phyloP scores from a whole-genome alignment of 306 rosid genomes.

The Myrica gale region DNA sequence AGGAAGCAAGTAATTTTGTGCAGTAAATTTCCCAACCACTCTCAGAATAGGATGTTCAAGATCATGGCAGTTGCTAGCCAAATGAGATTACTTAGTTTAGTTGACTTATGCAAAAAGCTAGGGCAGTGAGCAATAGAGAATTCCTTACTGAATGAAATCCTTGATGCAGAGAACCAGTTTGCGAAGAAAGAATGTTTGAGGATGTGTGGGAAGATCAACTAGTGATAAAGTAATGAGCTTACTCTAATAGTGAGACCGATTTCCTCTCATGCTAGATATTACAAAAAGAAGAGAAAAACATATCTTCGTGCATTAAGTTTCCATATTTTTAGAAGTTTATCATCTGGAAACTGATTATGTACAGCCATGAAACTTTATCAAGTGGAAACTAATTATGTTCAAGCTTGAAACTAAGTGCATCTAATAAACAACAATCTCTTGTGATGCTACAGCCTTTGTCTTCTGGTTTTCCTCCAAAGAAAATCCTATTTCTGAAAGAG shows the following conservation, averaged over 20 bases:
- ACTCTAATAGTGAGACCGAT: not conserved
- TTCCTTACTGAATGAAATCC: not conserved
- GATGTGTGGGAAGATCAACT: not conserved
- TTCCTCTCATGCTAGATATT: not conserved
- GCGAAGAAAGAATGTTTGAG: not conserved
- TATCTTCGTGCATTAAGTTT: not conserved
- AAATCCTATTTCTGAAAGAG: not conserved
- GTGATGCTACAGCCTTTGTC: not conserved
- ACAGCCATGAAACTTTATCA: slow-evolving; percentile 3
- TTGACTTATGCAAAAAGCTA: not conserved
- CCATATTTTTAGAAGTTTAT: not conserved
- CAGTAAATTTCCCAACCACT: not conserved
- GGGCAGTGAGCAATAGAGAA: not conserved
- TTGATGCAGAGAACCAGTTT: not conserved
- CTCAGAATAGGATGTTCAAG: not conserved
- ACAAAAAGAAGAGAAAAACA: not conserved
- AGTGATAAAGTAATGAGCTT: not conserved
- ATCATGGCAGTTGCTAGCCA: not conserved
- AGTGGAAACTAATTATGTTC: not conserved
- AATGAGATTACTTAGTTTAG: not conserved
- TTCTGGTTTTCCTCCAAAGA: not conserved
- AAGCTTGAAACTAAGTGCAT: slow-evolving; percentile 7
- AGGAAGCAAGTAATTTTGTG: not conserved
- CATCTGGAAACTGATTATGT: not conserved
- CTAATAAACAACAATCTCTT: not conserved